Percentiles rank a stretch among this genome's conserved stretches.
Evolutionary conservation across 352 stramenopile species (phyloP).

Genomic region (Globisporangium canariense): DNA sequence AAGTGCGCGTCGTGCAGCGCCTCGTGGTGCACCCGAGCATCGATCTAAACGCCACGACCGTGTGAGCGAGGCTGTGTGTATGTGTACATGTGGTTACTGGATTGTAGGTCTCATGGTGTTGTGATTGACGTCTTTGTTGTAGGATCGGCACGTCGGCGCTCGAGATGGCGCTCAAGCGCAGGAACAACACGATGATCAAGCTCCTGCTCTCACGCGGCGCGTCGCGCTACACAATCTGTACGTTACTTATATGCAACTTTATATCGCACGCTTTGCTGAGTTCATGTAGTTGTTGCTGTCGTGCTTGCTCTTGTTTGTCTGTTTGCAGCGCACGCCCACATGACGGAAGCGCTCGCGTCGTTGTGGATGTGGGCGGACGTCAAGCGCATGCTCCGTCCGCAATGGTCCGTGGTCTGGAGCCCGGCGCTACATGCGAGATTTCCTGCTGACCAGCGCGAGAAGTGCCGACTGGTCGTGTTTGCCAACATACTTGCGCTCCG

Average conservation of each 20-base stretch:
- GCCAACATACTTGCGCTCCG: constrained; percentile 42
- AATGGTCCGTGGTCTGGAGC: constrained; percentile 62
- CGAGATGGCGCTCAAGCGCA: constrained; percentile 42
- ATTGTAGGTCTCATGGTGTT: neutral
- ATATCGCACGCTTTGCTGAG: neutral
- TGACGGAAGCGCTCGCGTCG: constrained; percentile 20
- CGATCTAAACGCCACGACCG: constrained; percentile 57
- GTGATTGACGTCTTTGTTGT: neutral
- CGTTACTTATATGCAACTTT: constrained; percentile 6
- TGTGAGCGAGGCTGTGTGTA: constrained; percentile 23
- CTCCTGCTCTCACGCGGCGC: constrained; percentile 48
- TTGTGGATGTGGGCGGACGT: constrained; percentile 39
- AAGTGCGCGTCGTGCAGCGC: constrained; percentile 34
- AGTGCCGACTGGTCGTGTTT: constrained; percentile 52
- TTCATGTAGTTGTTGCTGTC: neutral
- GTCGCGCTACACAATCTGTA: constrained; percentile 52
- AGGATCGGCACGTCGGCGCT: constrained; percentile 60
- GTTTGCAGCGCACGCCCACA: constrained; percentile 23
- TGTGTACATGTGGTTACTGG: neutral
- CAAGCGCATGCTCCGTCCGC: constrained; percentile 39
- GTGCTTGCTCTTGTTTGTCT: neutral
- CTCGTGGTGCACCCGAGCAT: constrained; percentile 33
- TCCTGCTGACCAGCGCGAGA: constrained; percentile 44
- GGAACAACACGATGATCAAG: constrained; percentile 36
- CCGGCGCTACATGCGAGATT: constrained; percentile 50